Conservation (phyloP, 352 stramenopile species). For the Phytophthora chlamydospora region DNA sequence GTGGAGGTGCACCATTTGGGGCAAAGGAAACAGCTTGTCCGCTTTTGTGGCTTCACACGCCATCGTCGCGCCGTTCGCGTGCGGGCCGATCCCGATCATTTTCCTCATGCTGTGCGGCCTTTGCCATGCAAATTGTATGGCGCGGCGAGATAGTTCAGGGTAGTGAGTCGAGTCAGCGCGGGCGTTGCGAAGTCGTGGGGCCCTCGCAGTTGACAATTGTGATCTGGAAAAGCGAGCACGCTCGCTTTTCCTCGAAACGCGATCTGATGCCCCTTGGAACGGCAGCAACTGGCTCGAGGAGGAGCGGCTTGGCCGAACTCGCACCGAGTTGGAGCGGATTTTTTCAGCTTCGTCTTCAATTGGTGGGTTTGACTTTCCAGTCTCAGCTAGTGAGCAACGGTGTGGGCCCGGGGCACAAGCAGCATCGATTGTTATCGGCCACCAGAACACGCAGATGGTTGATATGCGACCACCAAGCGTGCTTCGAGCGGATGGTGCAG, state of each 20-base stretch:
- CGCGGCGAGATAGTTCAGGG: constrained; percentile 4
- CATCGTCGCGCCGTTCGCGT: constrained; percentile 5
- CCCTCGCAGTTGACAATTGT: too few species aligned
- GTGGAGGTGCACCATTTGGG: too few species aligned
- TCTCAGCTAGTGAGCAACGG: too few species aligned
- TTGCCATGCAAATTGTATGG: neutral
- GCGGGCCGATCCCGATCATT: constrained; percentile 23
- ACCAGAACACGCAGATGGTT: constrained; percentile 8
- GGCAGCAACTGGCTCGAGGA: too few species aligned
- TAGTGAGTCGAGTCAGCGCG: constrained; percentile 7
- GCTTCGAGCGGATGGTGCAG: neutral
- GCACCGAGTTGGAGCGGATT: too few species aligned
- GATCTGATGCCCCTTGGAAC: too few species aligned
- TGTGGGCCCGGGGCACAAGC: neutral
- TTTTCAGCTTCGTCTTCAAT: too few species aligned
- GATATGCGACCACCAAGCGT: constrained; percentile 6
- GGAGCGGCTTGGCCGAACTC: too few species aligned
- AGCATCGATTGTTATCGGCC: neutral
- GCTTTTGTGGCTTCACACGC: neutral
- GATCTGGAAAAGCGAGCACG: too few species aligned
- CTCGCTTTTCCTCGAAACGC: too few species aligned
- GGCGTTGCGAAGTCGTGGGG: neutral
- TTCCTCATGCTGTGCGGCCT: constrained; percentile 9
- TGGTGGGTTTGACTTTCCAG: too few species aligned
- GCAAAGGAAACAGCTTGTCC: too few species aligned